Conservation (phyloP, 176 grass and related monocot genomes). For the Hordeum vulgare region DNA sequence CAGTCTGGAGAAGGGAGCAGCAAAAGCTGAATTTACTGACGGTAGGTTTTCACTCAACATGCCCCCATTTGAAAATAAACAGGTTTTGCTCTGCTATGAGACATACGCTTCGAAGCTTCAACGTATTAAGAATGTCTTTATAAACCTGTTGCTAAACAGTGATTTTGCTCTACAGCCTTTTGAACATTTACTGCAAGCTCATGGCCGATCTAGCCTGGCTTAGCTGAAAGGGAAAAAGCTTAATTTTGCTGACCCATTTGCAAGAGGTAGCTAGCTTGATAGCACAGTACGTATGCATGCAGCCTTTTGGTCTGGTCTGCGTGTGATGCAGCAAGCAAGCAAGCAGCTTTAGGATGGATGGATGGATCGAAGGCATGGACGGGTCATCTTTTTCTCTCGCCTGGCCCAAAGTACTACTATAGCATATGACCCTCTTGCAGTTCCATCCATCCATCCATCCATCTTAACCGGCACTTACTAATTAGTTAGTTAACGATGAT, state of each 20-base stretch:
- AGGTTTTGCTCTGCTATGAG: too few relatives aligned
- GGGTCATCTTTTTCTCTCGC: conserved; percentile 36
- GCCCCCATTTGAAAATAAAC: too few relatives aligned
- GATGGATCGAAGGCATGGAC: conserved; percentile 33
- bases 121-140: too few relatives aligned
- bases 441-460: neutral
- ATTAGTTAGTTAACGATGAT: neutral
- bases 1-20: too few relatives aligned
- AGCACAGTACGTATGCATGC: neutral
- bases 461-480: neutral
- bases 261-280: neutral
- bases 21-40: too few relatives aligned
- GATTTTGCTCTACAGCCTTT: too few relatives aligned
- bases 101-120: too few relatives aligned
- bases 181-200: neutral
- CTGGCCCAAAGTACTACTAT: conserved; percentile 20
- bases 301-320: conserved; percentile 23
- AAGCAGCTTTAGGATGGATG: conserved; percentile 48
- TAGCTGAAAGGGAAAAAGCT: neutral
- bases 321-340: neutral
- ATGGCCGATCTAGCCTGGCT: neutral
- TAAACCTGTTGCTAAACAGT: too few relatives aligned
- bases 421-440: neutral
- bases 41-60: too few relatives aligned
- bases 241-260: neutral